These are phyloP conservation scores for Metschnikowia colocasiae DNA, from an alignment of 805 yeast genomes.

Conservation along the genomic window DNA sequence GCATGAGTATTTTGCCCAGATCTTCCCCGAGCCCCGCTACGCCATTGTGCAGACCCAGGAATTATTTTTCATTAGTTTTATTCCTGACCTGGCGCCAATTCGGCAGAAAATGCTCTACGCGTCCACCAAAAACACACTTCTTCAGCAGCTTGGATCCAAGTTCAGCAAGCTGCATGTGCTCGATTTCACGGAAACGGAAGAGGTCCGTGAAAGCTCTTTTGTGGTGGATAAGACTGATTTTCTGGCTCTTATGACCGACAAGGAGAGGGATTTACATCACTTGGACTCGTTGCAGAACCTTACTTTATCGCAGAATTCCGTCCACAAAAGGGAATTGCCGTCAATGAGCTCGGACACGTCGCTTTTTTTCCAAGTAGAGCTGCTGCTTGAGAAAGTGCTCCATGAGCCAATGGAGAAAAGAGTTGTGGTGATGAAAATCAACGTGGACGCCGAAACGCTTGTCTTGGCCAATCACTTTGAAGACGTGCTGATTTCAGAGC, in stretches of 20 bases:
- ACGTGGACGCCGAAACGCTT: conserved; percentile 43
- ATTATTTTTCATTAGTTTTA: conserved; percentile 66
- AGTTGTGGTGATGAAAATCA: conserved; percentile 50
- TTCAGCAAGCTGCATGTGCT: conserved; percentile 41
- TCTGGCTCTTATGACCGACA: conserved; percentile 51
- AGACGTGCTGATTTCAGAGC: conserved; percentile 19
- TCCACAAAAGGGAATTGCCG: conserved; percentile 26
- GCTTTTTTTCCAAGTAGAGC: conserved; percentile 15
- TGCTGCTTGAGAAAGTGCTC: conserved; percentile 22
- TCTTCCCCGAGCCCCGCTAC: conserved; percentile 37
- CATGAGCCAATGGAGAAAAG: conserved; percentile 20
- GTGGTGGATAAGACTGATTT: conserved; percentile 17
- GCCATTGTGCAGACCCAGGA: conserved; percentile 25
- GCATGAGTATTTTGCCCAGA: conserved; percentile 19
- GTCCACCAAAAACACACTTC: conserved; percentile 73
- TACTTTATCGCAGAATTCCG: conserved; percentile 22
- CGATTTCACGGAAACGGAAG: conserved; percentile 55
- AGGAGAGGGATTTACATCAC: conserved; percentile 50
- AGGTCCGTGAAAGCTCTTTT: conserved; percentile 50
- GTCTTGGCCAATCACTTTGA: background rate
- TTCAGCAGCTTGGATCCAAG: conserved; percentile 69
- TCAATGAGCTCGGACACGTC: conserved; percentile 28
- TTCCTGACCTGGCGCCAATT: conserved; percentile 82
- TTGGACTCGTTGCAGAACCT: conserved; percentile 38
- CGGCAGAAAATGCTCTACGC: conserved; percentile 91